Conservation (phyloP, 2,329 filamentous ascomycete genomes). For the Aspergillus sojae region DNA sequence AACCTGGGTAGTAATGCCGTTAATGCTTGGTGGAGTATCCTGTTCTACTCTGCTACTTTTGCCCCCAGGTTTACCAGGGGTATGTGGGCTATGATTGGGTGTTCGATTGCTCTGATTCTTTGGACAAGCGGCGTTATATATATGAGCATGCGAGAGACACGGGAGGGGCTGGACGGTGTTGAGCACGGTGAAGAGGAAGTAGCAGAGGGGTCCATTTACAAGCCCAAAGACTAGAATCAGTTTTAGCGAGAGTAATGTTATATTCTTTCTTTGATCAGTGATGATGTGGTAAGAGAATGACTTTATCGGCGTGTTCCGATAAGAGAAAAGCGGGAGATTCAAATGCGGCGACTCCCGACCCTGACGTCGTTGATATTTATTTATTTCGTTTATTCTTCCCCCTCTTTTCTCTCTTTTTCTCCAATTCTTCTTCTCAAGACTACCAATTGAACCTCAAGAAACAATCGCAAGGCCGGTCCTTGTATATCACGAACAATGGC, state of each 20-base stretch:
- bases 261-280: background rate
- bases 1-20: slow-evolving; percentile 69
- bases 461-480: background rate
- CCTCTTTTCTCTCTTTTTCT: background rate
- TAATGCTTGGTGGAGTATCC: slow-evolving; percentile 73
- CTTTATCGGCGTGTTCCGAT: background rate
- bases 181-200: background rate
- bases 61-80: slow-evolving; percentile 67
- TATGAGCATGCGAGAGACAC: slow-evolving; percentile 17
- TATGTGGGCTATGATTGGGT: slow-evolving; percentile 29
- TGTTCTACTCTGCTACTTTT: slow-evolving; percentile 69
- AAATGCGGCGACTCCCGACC: background rate
- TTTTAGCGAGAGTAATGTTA: too few relatives aligned
- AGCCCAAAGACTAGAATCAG: background rate
- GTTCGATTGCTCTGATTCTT: slow-evolving; percentile 20
- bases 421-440: background rate
- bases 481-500: slow-evolving; percentile 12
- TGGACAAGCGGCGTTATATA: slow-evolving; percentile 21
- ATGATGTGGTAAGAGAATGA: background rate
- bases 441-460: background rate
- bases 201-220: background rate
- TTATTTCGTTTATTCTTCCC: background rate
- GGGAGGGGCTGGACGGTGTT: background rate
- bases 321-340: background rate
- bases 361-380: background rate